phyloP scores from a whole-genome alignment of 164 flowering plant species.

The Stephania japonica region DNA sequence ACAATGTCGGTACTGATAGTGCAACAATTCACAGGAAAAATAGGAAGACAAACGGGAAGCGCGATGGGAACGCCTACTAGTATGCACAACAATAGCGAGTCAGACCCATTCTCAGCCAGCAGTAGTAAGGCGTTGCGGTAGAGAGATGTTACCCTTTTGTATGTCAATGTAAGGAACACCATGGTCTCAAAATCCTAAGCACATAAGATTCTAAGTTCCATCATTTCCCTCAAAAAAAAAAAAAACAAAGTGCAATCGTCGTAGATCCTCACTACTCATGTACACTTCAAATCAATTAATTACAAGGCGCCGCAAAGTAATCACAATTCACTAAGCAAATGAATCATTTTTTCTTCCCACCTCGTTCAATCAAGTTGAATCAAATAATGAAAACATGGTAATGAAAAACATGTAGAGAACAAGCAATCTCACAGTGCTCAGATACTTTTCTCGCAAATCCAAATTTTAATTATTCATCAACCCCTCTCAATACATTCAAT shows the following conservation, averaged over 20 bases:
- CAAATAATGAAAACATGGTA: no score
- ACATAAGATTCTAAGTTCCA: background rate
- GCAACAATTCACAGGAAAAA: slow-evolving; percentile 23
- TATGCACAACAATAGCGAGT: background rate
- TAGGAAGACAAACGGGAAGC: slow-evolving; percentile 5
- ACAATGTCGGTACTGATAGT: slow-evolving; percentile 30
- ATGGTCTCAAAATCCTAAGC: background rate
- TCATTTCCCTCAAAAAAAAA: background rate
- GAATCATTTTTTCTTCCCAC: background rate
- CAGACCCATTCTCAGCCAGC: background rate
- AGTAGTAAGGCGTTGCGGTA: background rate
- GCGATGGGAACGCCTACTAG: slow-evolving; percentile 15
- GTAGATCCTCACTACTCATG: background rate
- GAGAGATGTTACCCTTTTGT: background rate
- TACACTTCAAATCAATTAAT: background rate
- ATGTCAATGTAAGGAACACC: background rate
- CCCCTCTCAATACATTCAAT: no score
- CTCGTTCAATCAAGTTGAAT: background rate
- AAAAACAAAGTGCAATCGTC: no score
- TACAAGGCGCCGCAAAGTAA: background rate
- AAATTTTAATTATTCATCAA: no score
- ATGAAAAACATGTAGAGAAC: no score
- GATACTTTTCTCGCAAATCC: no score
- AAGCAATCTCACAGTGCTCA: no score
- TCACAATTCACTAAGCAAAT: no score